These are phyloP conservation scores for Lepiota brunneoincarnata DNA, from an alignment of 768 basidiomycete genomes.

Conservation along the genomic window DNA sequence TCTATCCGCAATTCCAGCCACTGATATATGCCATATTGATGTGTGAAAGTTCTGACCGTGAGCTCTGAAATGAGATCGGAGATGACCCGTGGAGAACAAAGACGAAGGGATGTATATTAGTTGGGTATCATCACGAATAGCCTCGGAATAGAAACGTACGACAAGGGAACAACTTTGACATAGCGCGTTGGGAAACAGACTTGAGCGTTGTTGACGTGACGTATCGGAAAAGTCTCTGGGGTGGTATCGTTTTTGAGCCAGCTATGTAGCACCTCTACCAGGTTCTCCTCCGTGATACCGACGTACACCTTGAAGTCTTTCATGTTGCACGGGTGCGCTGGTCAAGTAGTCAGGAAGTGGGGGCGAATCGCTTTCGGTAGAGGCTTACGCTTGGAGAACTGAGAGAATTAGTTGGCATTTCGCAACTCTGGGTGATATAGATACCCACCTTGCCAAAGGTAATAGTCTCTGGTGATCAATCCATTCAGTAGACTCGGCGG, in stretches of 20 bases:
- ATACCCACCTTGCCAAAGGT: constrained; percentile 76
- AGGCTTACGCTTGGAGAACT: constrained; percentile 43
- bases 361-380: background rate
- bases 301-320: constrained; percentile 77
- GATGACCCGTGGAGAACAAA: background rate
- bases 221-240: constrained; percentile 62
- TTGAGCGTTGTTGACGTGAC: constrained; percentile 53
- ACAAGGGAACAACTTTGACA: constrained; percentile 73
- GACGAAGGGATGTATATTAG: background rate
- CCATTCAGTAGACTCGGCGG: background rate
- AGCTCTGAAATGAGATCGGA: constrained; percentile 40
- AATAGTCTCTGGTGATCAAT: constrained; percentile 50
- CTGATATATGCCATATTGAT: constrained; percentile 73
- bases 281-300: constrained; percentile 60
- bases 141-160: constrained; percentile 40
- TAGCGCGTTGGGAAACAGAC: constrained; percentile 63
- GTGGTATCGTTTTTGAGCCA: constrained; percentile 63
- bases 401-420: constrained; percentile 13
- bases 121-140: background rate
- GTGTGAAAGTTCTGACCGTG: constrained; percentile 73
- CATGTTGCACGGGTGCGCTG: constrained; percentile 84
- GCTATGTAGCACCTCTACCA: constrained; percentile 65
- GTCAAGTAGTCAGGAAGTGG: constrained; percentile 9
- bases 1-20: constrained; percentile 58
- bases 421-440: background rate